Base-by-base conservation (phyloP, 2,329 filamentous ascomycete species). In the Exophiala alcalophila region DNA sequence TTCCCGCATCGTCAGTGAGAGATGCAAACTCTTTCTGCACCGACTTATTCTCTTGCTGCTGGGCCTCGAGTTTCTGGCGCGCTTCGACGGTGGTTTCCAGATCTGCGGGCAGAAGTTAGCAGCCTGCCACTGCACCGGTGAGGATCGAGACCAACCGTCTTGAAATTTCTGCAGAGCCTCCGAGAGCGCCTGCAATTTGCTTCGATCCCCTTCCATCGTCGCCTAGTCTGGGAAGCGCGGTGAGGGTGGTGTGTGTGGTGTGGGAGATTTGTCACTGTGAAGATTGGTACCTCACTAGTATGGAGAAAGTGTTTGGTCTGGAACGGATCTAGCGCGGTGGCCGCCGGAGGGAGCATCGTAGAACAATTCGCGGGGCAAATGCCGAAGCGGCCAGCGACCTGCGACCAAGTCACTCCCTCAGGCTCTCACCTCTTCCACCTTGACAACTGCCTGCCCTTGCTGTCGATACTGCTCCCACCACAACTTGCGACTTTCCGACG, bases 141-240 rank as follows among this genome's bases (percentile, higher is more conserved):
- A 14, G 12, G 2, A 4, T 20, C 15, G 12, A 11, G 6, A 16
- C 66, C 50, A 63, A 86, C 89, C 89, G 66, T 83, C 81, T 68
- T 97, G 90, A 19, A 96, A 72, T 61, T 84, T 83, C 62, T 90
- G 84, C 63, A 85, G 97, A 53, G 94, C 84, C 38, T 96, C 89
- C 0, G 88, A 89, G 29, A 96, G 78, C 39, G 75, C 71, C 69
- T 96, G 90, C 18, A 96, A 74, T 59, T 79, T 78, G 49, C 83
- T 84, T 64, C 94, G 87, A 51, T 77, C 66, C 44, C 82, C 77
- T 43, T 52, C 49, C 49, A 52, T 52, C 24, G 40, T 19, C 25
- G 14, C 21, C 28, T 20, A 19, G 40, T 37, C 14, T 11, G 31
- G 6, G 19, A 26, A 27, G 28, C 21, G 20, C 10, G 28, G n/a